Evolutionary conservation across 108 stramenopile species (phyloP).

Genomic region (Aurantiochytrium sp.): DNA sequence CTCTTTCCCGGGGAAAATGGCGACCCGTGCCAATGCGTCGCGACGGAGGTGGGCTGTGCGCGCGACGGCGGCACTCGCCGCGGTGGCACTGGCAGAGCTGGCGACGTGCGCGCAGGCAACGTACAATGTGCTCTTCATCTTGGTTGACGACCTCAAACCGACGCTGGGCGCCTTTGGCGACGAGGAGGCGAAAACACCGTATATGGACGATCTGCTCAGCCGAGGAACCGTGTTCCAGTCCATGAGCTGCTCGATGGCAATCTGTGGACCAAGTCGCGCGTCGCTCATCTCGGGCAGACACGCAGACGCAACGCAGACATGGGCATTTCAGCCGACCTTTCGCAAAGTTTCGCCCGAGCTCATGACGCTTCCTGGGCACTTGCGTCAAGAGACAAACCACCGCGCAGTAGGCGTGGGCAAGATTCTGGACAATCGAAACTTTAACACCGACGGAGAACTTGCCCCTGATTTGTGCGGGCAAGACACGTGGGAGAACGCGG

Average conservation of each 20-base stretch:
- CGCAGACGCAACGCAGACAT: background rate
- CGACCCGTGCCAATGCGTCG: no score
- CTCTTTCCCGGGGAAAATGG: no score
- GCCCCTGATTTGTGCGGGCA: background rate
- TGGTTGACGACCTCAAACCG: conserved; percentile 24
- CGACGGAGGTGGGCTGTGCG: background rate
- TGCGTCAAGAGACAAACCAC: background rate
- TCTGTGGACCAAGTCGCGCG: conserved; percentile 7
- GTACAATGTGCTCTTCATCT: conserved; percentile 23
- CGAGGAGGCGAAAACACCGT: background rate
- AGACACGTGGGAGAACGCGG: background rate
- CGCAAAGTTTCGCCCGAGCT: background rate
- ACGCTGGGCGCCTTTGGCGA: background rate
- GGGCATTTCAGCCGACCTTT: background rate
- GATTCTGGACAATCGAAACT: background rate
- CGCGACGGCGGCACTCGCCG: background rate
- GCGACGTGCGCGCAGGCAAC: background rate
- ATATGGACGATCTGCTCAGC: background rate
- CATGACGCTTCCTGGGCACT: background rate
- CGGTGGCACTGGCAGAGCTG: background rate
- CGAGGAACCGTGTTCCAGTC: background rate
- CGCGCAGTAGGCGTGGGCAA: background rate
- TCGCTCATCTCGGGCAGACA: conserved; percentile 19
- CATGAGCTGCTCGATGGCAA: background rate
- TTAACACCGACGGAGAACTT: background rate